Base-by-base conservation (phyloP, 768 basidiomycete species). In the Naganishia kalamii region DNA sequence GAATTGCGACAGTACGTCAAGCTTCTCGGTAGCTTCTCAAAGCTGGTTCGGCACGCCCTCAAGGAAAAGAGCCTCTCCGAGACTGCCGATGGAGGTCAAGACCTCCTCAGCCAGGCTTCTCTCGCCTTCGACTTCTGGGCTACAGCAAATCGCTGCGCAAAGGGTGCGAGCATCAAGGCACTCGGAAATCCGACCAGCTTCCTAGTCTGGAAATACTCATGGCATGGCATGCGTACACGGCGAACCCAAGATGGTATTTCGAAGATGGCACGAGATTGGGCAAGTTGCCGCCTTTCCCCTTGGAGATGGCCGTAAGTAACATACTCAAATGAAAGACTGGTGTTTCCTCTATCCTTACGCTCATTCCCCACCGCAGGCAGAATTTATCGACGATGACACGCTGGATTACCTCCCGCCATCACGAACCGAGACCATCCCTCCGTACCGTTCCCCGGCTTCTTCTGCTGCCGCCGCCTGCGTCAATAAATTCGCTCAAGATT, bases 241-340 rank as follows among this genome's bases (percentile, higher is more conserved):
- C 19, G 8, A 51, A 33, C 30, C 50, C 50, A 27, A 30, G 50
- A 51, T 51, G 50, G 50, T 51, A 51, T 33, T 51, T 51, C 50
- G 50, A 51, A 33, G 50, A 51, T 51, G 29, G 25, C 32, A 30
- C 50, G 3, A 29, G 50, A 11, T 30, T 29, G 29, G 50, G 50
- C 5, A 51, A 51, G 30, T n/a, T 51, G 29, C 3, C 19, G 10
- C 50, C 50, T 13, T 51, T 51, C 5, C 50, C 50, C 11, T 32
- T 51, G 30, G 50, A 32, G 29, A 25, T 51, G 27, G 30, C 32
- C 25, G 50, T 51, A 17, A 51, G 50, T 51, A 8, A 17, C 50
- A 2, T 49, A 25, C 11, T 12, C 47, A 5, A 3, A 8, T 48
- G 23, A 15, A 21, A 3, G 10, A 4, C 15, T n/a, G n/a, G 7